Evolutionary conservation across 306 rosid genomes (phyloP).

Genomic region (Dicorynia guianensis): DNA sequence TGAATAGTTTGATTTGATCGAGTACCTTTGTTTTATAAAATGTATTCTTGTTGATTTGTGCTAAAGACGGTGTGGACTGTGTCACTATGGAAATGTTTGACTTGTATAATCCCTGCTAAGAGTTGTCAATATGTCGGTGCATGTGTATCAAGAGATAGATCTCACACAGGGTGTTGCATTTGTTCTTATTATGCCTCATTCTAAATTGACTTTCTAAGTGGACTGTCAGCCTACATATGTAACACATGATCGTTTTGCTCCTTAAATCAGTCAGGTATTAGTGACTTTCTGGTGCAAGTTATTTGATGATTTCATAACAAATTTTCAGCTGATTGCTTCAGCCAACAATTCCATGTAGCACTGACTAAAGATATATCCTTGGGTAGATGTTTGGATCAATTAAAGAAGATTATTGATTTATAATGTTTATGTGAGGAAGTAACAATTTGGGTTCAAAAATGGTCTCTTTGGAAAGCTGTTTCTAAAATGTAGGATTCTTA

Average conservation of each 20-base stretch:
- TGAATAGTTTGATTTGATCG: slow-evolving; percentile 8
- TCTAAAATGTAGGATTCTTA: not conserved
- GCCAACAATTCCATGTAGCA: not conserved
- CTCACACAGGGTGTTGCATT: not conserved
- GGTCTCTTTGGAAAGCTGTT: not conserved
- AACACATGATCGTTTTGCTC: not conserved
- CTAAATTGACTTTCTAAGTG: not conserved
- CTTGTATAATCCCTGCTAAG: not conserved
- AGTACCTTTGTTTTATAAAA: not conserved
- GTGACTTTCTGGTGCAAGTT: not conserved
- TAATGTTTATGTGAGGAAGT: not conserved
- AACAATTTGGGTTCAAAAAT: not conserved
- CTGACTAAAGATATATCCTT: not conserved
- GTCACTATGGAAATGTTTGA: not conserved
- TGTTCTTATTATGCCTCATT: too few relatives aligned
- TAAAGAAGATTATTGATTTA: not conserved
- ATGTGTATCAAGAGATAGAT: slow-evolving; percentile 4
- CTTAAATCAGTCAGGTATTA: slow-evolving; percentile 14
- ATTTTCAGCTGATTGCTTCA: not conserved
- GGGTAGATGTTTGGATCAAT: not conserved
- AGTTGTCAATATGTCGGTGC: not conserved
- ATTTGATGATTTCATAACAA: not conserved
- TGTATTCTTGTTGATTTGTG: not conserved
- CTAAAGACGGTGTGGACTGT: not conserved
- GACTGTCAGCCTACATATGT: not conserved